Evolutionary conservation across 768 basidiomycete genomes (phyloP), one percentile per base, ranked within the genome.

Genomic region (Psilocybe cubensis): DNA sequence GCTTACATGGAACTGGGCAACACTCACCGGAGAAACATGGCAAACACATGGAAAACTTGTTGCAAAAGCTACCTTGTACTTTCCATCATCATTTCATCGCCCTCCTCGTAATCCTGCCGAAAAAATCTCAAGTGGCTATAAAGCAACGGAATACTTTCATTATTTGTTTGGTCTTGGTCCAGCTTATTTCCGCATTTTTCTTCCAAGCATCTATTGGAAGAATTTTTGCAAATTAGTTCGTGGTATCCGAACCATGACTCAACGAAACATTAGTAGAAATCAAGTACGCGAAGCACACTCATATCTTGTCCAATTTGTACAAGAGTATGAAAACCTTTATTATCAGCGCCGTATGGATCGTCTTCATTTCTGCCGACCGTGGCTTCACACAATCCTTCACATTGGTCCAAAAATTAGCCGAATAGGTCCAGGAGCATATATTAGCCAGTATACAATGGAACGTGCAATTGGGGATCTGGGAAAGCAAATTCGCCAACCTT

Each of bases 81-180:
- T 66, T 54, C 63, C 63, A 6, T 45, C 47, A 8, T 64, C 54
- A 1, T 66, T 66, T 41, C 43, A 63, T 56, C 46, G 61, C 0
- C 58, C 62, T 18, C 65, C 65, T 29, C 59, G 60, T 31, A 25
- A 67, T 68, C 61, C 63, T 23, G 64, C 64, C 3, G 60, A 73
- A 52, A 77, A 77, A 43, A 70, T 78, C 4, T 62, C 74, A 4
- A 73, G 70, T 51, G 70, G 72, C 0, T 76, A 73, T 58, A 76
- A 76, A 44, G 74, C 74, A 9, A 66, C 61, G 24, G 76, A 77
- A 48, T 77, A 27, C 29, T 57, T 66, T 17, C 51, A 63, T 2
- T 75, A 73, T 33, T 10, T 76, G 40, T 75, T 63, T 54, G 67
- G 68, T 0, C 66, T 74, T 24, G 68, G 66, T 6, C 73, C 72